These are phyloP conservation scores for Rheum nobile DNA, from an alignment of 148 eudicot species.

Conservation along the genomic window DNA sequence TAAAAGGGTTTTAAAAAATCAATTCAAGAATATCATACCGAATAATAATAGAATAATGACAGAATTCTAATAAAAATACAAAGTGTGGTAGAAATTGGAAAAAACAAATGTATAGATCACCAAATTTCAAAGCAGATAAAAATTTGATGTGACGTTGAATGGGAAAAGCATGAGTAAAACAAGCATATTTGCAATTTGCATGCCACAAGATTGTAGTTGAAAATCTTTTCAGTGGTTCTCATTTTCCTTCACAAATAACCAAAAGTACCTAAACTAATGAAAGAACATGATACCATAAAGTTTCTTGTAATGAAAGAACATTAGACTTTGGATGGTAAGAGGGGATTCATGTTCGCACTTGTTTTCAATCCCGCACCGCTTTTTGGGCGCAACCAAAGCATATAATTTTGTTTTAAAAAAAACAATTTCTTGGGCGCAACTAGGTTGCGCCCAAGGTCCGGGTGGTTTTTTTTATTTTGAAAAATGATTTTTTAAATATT, in stretches of 20 bases:
- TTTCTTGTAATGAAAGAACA: too few relatives aligned
- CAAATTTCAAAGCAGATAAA: neutral
- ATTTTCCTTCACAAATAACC: neutral
- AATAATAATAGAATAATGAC: too few relatives aligned
- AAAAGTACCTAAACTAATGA: neutral
- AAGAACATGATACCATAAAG: too few relatives aligned
- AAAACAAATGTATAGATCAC: neutral
- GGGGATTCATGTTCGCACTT: too few relatives aligned
- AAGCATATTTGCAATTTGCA: neutral
- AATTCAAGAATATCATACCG: neutral
- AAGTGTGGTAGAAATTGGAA: neutral
- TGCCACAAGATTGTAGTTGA: neutral
- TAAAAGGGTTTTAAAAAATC: conserved; percentile 3
- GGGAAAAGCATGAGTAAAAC: neutral
- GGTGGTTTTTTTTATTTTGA: too few relatives aligned
- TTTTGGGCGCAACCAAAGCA: too few relatives aligned
- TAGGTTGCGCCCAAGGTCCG: too few relatives aligned
- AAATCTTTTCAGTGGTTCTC: neutral
- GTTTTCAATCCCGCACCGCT: too few relatives aligned
- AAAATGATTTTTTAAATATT: too few relatives aligned
- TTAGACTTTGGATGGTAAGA: too few relatives aligned
- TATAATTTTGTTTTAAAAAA: too few relatives aligned
- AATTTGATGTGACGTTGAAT: neutral
- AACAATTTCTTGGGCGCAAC: too few relatives aligned
- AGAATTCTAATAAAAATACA: neutral